phyloP scores from a whole-genome alignment of 805 yeast species.

The Barnettozyma populi region DNA sequence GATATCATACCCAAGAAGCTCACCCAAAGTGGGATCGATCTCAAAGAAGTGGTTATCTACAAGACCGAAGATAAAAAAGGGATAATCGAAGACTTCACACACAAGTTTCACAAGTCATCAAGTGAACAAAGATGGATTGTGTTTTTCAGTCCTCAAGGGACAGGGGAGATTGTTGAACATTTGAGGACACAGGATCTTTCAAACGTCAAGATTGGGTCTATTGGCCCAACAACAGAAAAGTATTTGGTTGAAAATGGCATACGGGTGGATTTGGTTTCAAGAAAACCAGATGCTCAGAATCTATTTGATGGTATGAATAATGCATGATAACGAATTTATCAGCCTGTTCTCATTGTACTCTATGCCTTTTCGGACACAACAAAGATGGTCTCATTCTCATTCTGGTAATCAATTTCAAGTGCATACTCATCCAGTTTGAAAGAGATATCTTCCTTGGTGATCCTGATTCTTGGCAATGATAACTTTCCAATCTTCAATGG shows the following conservation, averaged over 20 bases:
- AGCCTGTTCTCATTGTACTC: neutral
- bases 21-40: slow-evolving; percentile 33
- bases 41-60: slow-evolving; percentile 63
- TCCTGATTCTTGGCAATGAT: slow-evolving; percentile 55
- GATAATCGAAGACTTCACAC: slow-evolving; percentile 35
- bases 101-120: slow-evolving; percentile 3
- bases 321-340: neutral
- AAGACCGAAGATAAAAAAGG: slow-evolving; percentile 51
- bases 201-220: slow-evolving; percentile 56
- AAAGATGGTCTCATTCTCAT: slow-evolving; percentile 61
- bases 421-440: slow-evolving; percentile 29
- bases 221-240: slow-evolving; percentile 86
- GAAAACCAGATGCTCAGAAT: slow-evolving; percentile 64
- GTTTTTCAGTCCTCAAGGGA: slow-evolving; percentile 90
- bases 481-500: slow-evolving; percentile 78
- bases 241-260: slow-evolving; percentile 51
- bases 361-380: slow-evolving; percentile 54
- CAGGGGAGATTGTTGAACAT: slow-evolving; percentile 52
- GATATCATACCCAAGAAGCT: slow-evolving; percentile 73
- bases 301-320: slow-evolving; percentile 34
- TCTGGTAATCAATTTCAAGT: slow-evolving; percentile 60
- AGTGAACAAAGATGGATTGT: slow-evolving; percentile 57
- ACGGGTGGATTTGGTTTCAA: slow-evolving; percentile 57
- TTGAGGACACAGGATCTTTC: slow-evolving; percentile 18
- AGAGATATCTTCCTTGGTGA: slow-evolving; percentile 29